Base-by-base conservation (phyloP, 78 protist genomes). In the Tieghemostelium lacteum region DNA sequence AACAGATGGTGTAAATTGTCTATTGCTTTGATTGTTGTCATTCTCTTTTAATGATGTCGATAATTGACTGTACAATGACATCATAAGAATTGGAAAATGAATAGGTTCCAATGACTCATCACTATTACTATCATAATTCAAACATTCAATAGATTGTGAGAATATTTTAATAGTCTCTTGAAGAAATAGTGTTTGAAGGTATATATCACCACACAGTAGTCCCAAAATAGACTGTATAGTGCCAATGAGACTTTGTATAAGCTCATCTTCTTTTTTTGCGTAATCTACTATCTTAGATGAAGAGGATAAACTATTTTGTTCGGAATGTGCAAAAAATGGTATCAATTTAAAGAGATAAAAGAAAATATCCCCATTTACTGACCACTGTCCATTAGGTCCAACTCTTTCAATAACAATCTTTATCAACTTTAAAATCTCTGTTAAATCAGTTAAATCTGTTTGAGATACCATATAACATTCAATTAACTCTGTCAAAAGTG, bases 281-380 rank as follows among this genome's bases (percentile, higher is more conserved):
- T 29, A 3, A 7, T 24, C 20, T 29, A 28, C 12, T n/a, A 31
- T 10, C 14, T 31, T 28, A 19, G 28, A 40, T 20, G 50, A n/a
- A 22, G 29, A 49, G 29, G 31, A 22, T 10, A 14, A 45, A 45
- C 10, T 45, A 10, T 31, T 49, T 31, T 72, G 61, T 1, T 34
- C 2, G 1, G 57, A 12, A 28, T 70, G 64, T 12, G 91, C 20
- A 17, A 83, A 72, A n/a, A 83, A 58, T 10, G 91, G 91, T 2
- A 83, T 83, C 34, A 83, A 33, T 69, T 69, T 83, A 34, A 83
- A 83, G 22, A 83, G 70, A 39, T 69, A 83, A 29, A 60, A 69
- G 24, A 67, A 80, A 3, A 80, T 24, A n/a, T 57, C 45, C 29
- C 69, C 91, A 45, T 78, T 78, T 4, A 83, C 39, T 20, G 77